Conservation (phyloP, 2,329 filamentous ascomycete genomes). For the Talaromyces sp. region DNA sequence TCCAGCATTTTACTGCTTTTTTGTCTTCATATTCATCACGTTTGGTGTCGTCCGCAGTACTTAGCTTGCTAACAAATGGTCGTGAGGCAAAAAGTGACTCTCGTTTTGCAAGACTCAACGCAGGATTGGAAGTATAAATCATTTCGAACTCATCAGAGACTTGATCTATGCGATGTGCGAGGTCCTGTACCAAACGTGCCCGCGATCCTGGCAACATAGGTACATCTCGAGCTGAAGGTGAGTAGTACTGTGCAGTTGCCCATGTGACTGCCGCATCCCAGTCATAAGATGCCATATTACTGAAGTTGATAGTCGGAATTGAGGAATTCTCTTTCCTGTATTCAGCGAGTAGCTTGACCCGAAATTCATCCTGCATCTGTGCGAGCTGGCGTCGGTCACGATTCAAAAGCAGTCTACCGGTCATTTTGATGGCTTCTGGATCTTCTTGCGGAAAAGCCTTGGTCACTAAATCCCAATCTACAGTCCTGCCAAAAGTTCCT, state of each 20-base stretch:
- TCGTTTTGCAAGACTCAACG: constrained; percentile 34
- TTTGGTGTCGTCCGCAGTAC: constrained; percentile 9
- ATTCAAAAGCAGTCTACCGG: constrained; percentile 37
- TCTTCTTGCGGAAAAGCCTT: constrained; percentile 42
- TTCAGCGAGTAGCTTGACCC: constrained; percentile 44
- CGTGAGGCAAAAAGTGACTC: constrained; percentile 21
- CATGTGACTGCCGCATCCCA: constrained; percentile 48
- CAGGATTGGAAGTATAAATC: constrained; percentile 32
- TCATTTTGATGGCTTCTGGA: constrained; percentile 35
- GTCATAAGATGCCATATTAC: constrained; percentile 43
- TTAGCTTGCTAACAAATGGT: constrained; percentile 25
- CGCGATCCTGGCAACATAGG: constrained; percentile 45
- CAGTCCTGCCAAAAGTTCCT: constrained; percentile 39
- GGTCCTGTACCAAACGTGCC: constrained; percentile 40
- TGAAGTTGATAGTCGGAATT: constrained; percentile 46
- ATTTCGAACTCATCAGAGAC: constrained; percentile 31
- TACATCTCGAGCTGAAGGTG: constrained; percentile 34
- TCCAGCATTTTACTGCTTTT: constrained; percentile 46
- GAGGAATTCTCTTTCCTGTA: constrained; percentile 36
- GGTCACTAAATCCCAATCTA: constrained; percentile 47
- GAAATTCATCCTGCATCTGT: constrained; percentile 47
- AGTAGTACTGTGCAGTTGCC: constrained; percentile 42
- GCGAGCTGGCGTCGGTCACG: constrained; percentile 40
- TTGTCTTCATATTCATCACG: constrained; percentile 25
- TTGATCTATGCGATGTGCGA: constrained; percentile 39